These are phyloP conservation scores for Daldinia caldariorum DNA, from an alignment of 495 filamentous ascomycete species.

Conservation along the genomic window DNA sequence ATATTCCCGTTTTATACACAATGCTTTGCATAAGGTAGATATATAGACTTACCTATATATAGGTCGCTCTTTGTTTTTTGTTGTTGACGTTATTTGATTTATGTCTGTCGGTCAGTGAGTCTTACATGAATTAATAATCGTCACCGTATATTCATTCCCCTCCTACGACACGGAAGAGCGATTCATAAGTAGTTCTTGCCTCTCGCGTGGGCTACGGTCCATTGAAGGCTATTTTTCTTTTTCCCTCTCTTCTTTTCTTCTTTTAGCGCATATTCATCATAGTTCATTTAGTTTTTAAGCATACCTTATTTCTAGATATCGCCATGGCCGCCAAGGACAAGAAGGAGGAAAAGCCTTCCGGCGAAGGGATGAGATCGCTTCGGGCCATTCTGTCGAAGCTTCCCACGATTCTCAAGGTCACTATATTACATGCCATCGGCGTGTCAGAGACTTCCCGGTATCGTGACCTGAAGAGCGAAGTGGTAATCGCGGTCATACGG, in stretches of 20 bases:
- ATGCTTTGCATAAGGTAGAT: not conserved
- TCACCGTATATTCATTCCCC: not conserved
- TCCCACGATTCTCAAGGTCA: constrained; percentile 72
- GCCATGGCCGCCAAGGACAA: constrained; percentile 19
- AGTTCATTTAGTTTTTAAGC: no score
- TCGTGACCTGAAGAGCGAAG: constrained; percentile 80
- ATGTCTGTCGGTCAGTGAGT: not conserved
- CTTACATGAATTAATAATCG: not conserved
- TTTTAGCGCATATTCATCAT: not conserved
- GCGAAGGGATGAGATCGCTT: constrained; percentile 48
- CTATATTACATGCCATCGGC: constrained; percentile 72
- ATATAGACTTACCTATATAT: no score
- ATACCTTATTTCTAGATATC: not conserved
- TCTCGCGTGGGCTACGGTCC: not conserved
- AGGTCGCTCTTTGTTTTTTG: not conserved
- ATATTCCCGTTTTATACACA: constrained; percentile 2
- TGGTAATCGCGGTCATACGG: constrained; percentile 76
- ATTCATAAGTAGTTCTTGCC: not conserved
- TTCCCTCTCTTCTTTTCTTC: no score
- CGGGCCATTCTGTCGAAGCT: constrained; percentile 65
- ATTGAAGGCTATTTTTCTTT: not conserved
- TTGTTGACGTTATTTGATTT: not conserved
- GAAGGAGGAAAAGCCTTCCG: constrained; percentile 5
- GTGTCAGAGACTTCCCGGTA: constrained; percentile 74
- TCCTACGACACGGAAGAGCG: not conserved